Percentiles rank a stretch among this genome's conserved stretches.
Evolutionary conservation across 2,329 filamentous ascomycete species (phyloP).

Genomic region (Cylindrodendrum hubeiense): DNA sequence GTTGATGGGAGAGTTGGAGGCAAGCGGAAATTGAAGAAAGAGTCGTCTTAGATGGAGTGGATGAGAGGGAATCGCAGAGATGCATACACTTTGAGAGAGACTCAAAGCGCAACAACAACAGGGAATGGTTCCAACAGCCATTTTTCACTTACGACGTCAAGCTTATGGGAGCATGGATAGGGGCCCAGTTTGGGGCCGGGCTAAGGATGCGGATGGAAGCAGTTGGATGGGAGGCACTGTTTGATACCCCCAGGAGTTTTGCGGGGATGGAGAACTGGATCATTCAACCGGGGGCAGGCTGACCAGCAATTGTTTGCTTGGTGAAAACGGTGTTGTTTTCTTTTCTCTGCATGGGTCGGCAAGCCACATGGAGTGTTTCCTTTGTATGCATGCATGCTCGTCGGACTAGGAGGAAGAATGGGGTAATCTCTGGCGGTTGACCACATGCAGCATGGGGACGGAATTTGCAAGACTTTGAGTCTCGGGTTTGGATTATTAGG

Average conservation of each 20-base stretch:
- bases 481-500: background rate
- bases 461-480: constrained; percentile 25
- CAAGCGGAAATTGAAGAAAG: constrained; percentile 43
- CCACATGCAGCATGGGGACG: constrained; percentile 30
- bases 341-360: constrained; percentile 36
- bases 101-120: background rate
- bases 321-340: constrained; percentile 34
- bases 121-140: background rate
- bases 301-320: constrained; percentile 39
- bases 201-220: background rate
- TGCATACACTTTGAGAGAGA: background rate
- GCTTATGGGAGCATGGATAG: background rate
- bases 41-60: constrained; percentile 18
- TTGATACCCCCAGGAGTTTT: constrained; percentile 28
- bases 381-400: constrained; percentile 33
- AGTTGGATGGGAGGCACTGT: constrained; percentile 17
- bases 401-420: background rate
- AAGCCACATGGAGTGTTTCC: constrained; percentile 28
- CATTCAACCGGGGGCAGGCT: constrained; percentile 31
- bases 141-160: constrained; percentile 1
- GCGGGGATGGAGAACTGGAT: constrained; percentile 27
- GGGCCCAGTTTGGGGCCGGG: background rate
- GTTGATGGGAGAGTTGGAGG: constrained; percentile 44
- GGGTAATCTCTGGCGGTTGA: constrained; percentile 12
- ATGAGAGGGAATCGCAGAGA: background rate